These are phyloP conservation scores for Solanum appendiculatum DNA, from an alignment of 257 asterid genomes.

Conservation along the genomic window DNA sequence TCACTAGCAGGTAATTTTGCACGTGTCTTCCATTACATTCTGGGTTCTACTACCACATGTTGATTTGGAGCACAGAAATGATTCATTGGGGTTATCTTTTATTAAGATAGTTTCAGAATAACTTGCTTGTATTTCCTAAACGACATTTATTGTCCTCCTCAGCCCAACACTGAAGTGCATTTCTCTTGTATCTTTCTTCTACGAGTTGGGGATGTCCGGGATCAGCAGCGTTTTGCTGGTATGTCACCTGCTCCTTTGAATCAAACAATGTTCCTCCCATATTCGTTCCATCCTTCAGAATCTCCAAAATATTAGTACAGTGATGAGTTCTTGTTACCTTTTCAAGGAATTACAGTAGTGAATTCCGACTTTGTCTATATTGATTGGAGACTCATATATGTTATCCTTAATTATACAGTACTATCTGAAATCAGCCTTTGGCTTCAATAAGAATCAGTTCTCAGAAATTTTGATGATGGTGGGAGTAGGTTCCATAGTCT, in stretches of 20 bases:
- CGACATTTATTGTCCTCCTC: conserved; percentile 9
- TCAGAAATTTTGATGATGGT: conserved; percentile 83
- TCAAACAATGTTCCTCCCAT: not conserved
- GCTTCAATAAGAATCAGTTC: conserved; percentile 77
- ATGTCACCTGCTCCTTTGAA: conserved; percentile 10
- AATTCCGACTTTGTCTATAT: not conserved
- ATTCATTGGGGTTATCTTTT: not conserved
- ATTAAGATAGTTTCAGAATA: not conserved
- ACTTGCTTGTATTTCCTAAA: not conserved
- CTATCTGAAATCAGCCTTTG: conserved; percentile 79
- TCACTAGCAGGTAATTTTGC: conserved; percentile 46
- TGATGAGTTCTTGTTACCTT: not conserved
- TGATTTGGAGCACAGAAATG: not conserved
- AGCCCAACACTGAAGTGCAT: conserved; percentile 69
- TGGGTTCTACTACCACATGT: not conserved
- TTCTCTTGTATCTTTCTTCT: conserved; percentile 76
- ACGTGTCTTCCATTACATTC: not conserved
- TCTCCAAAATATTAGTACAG: not conserved
- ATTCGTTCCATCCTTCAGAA: not conserved
- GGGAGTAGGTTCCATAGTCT: conserved; percentile 80
- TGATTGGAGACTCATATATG: conserved; percentile 1
- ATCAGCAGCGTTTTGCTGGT: conserved; percentile 79
- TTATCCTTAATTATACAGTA: conserved; percentile 39
- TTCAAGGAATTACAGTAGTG: not conserved
- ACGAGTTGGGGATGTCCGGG: conserved; percentile 88